These are phyloP conservation scores for Kwoniella sp. DNA, from an alignment of 768 basidiomycete genomes.

Conservation along the genomic window DNA sequence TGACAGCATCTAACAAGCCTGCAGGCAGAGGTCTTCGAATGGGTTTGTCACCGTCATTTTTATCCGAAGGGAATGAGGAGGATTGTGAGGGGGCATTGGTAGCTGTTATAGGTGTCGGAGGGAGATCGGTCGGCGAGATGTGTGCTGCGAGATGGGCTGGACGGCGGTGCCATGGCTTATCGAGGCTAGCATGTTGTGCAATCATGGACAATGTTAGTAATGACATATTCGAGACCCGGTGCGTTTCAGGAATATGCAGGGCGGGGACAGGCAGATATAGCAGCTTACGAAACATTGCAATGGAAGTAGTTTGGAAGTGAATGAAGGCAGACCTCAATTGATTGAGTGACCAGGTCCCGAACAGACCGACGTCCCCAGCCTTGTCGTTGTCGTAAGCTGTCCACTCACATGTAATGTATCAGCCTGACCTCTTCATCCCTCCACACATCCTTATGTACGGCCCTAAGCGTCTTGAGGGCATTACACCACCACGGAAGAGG, in stretches of 20 bases:
- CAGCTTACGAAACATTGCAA: no score
- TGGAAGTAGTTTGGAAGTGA: no score
- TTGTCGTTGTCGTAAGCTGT: no score
- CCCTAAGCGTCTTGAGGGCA: conserved; percentile 80
- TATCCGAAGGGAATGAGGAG: not conserved
- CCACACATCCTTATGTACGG: conserved; percentile 73
- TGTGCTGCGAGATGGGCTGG: conserved; percentile 19
- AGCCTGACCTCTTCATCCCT: conserved; percentile 80
- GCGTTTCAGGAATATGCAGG: no score
- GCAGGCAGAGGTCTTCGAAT: conserved; percentile 26
- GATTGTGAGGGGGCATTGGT: conserved; percentile 10
- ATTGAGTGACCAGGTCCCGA: no score
- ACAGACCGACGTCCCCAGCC: no score
- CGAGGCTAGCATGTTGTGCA: conserved; percentile 37
- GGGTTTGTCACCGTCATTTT: not conserved
- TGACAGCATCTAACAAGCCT: conserved; percentile 25
- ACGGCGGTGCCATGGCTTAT: conserved; percentile 53
- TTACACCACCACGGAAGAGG: conserved; percentile 60
- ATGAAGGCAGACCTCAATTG: no score
- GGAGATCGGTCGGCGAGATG: not conserved
- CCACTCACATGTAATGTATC: conserved; percentile 55
- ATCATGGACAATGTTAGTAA: no score
- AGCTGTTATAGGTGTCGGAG: conserved; percentile 11
- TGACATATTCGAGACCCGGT: no score
- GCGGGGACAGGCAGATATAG: no score